A percentile compares a stretch with the other conserved stretches of the same genome.
These are phyloP conservation scores for Lipomyces oligophaga DNA, from an alignment of 805 yeast genomes.

Conservation along the genomic window DNA sequence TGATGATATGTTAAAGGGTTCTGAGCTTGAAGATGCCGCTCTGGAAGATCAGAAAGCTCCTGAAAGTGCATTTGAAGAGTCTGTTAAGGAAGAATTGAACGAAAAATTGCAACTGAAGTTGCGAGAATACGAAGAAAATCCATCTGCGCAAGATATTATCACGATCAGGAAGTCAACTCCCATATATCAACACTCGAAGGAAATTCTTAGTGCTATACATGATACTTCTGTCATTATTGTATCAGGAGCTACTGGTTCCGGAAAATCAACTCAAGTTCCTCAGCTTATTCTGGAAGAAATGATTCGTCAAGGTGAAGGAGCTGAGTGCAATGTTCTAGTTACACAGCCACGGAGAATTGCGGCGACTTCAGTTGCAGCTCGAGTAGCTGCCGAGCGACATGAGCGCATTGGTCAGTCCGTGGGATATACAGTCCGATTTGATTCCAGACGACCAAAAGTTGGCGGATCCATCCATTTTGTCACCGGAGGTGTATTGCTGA, in stretches of 20 bases:
- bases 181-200: slow-evolving; percentile 8
- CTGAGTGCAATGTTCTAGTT: slow-evolving; percentile 26
- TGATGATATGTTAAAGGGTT: no score
- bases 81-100: background rate
- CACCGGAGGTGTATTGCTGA: slow-evolving; percentile 82
- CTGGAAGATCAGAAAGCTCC: no score
- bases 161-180: slow-evolving; percentile 16
- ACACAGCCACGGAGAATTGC: slow-evolving; percentile 34
- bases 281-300: slow-evolving; percentile 29
- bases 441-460: slow-evolving; percentile 51
- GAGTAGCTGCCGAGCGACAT: slow-evolving; percentile 72
- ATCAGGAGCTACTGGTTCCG: slow-evolving; percentile 32
- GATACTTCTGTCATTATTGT: slow-evolving; percentile 24
- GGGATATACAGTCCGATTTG: slow-evolving; percentile 75
- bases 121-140: slow-evolving; percentile 2
- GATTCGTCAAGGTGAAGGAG: slow-evolving; percentile 16
- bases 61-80: no score
- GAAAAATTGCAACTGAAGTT: background rate
- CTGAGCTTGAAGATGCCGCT: no score
- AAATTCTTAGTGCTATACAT: slow-evolving; percentile 20
- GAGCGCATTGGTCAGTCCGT: slow-evolving; percentile 64
- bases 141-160: slow-evolving; percentile 11
- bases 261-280: slow-evolving; percentile 33
- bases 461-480: slow-evolving; percentile 65
- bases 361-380: slow-evolving; percentile 55